Conservation (phyloP, 352 stramenopile genomes). For the Phytophthora pinifolia region DNA sequence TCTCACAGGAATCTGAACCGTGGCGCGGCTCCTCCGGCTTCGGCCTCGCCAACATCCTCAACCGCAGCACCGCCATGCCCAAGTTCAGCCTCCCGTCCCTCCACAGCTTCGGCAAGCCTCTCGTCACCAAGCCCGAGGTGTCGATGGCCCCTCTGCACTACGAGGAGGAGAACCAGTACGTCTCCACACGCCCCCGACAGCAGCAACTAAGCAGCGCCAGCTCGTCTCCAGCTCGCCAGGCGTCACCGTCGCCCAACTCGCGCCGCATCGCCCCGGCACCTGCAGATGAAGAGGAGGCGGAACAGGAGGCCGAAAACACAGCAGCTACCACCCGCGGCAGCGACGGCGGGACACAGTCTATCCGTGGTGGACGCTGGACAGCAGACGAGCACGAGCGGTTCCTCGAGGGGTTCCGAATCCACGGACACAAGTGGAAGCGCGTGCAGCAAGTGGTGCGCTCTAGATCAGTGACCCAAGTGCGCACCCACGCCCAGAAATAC, state of each 20-base stretch:
- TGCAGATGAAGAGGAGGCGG: conserved; percentile 63
- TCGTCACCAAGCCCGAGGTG: conserved; percentile 57
- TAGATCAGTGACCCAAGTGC: conserved; percentile 87
- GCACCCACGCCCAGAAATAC: conserved; percentile 89
- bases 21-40: conserved; percentile 73
- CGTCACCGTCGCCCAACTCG: conserved; percentile 33
- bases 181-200: conserved; percentile 21
- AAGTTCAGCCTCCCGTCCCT: conserved; percentile 79
- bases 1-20: conserved; percentile 57
- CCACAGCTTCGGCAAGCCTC: conserved; percentile 68
- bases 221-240: conserved; percentile 30
- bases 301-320: conserved; percentile 47
- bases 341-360: conserved; percentile 32
- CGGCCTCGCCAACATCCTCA: conserved; percentile 81
- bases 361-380: conserved; percentile 83
- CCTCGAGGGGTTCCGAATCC: conserved; percentile 80
- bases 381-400: conserved; percentile 88
- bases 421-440: conserved; percentile 91
- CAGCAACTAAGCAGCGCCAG: conserved; percentile 25
- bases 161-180: conserved; percentile 24
- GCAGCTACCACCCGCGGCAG: conserved; percentile 13
- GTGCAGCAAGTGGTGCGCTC: conserved; percentile 88
- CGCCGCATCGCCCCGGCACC: conserved; percentile 58
- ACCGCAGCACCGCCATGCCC: conserved; percentile 50
- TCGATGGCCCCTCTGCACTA: conserved; percentile 37